Conservation (phyloP, 495 filamentous ascomycete genomes). For the Podospora pseudopauciseta region DNA sequence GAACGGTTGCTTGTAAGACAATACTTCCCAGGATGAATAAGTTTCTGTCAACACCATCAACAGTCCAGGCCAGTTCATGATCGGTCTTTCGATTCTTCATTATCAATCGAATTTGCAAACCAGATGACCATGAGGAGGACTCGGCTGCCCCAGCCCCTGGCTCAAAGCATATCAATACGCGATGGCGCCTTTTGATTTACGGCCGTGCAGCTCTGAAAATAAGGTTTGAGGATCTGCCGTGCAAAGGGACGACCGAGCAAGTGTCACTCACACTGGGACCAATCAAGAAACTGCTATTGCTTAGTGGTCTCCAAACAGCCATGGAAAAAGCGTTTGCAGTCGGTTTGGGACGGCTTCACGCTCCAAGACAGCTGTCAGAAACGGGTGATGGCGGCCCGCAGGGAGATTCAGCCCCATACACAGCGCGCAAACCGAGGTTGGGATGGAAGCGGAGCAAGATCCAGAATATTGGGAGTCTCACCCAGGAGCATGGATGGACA, state of each 20-base stretch:
- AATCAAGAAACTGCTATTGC: too few species aligned
- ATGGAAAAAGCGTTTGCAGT: background rate
- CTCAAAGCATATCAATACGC: background rate
- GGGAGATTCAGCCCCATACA: background rate
- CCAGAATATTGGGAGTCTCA: background rate
- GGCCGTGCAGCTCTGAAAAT: background rate
- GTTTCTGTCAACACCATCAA: too few species aligned
- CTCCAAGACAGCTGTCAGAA: background rate
- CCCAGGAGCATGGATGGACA: background rate
- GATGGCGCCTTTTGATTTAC: background rate
- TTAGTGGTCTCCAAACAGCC: background rate
- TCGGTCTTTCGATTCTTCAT: too few species aligned
- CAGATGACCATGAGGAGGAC: too few species aligned
- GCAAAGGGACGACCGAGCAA: background rate
- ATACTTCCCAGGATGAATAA: too few species aligned
- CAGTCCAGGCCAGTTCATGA: too few species aligned
- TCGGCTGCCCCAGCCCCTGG: too few species aligned
- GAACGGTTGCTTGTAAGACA: too few species aligned
- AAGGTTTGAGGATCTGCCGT: background rate
- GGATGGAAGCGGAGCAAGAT: background rate
- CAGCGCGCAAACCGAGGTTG: background rate
- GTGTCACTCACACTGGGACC: background rate
- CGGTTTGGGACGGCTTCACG: background rate
- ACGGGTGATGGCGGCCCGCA: background rate
- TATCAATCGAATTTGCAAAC: too few species aligned